Evolutionary conservation across 1,284 basidiomycete species (phyloP).

Genomic region (Cryptococcus hybrid): DNA sequence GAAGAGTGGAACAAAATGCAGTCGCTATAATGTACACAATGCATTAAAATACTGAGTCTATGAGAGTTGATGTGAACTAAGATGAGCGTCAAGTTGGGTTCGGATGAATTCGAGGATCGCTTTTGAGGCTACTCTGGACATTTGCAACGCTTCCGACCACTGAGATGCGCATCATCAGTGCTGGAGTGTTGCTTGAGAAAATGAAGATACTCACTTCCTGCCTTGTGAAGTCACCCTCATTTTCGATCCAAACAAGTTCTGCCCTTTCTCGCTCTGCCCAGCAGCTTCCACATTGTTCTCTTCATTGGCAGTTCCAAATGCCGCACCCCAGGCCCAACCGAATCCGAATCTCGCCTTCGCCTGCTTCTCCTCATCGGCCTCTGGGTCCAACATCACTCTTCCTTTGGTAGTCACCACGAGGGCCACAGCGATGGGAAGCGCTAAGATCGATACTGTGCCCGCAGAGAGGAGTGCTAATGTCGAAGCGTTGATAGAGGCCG

Average conservation of each 20-base stretch:
- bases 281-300: conserved; percentile 38
- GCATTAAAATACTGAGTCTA: neutral
- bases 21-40: neutral
- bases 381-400: conserved; percentile 69
- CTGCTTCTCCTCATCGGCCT: conserved; percentile 61
- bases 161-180: conserved; percentile 5
- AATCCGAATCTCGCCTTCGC: conserved; percentile 60
- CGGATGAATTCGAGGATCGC: conserved; percentile 21
- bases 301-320: conserved; percentile 37
- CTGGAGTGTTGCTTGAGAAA: neutral
- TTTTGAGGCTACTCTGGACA: conserved; percentile 18
- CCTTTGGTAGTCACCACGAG: conserved; percentile 53
- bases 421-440: conserved; percentile 49
- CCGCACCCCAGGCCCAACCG: conserved; percentile 49
- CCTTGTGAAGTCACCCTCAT: conserved; percentile 44
- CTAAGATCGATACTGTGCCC: conserved; percentile 52
- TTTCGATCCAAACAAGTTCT: conserved; percentile 52
- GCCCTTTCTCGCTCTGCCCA: conserved; percentile 49
- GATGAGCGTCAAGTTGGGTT: conserved; percentile 6
- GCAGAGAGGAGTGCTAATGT: conserved; percentile 87
- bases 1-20: conserved; percentile 24
- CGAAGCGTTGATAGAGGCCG: conserved; percentile 89
- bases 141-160: conserved; percentile 19
- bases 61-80: neutral
- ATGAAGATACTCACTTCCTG: conserved; percentile 24